Conservation (phyloP, 176 grass and related monocot species). For the Canna indica region DNA sequence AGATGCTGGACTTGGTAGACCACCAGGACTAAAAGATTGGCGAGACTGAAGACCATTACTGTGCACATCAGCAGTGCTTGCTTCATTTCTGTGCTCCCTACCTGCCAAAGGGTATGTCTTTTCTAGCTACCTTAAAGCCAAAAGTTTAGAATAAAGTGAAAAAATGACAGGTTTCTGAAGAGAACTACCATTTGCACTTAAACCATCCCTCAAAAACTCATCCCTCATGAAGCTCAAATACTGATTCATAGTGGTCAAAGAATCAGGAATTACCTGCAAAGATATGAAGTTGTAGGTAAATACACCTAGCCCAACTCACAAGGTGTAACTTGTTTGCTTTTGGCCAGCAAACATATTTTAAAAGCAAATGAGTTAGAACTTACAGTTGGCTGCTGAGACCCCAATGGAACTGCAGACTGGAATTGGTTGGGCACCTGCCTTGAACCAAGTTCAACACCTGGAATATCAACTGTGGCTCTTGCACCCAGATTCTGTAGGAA, state of each 20-base stretch:
- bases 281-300: not conserved
- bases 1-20: constrained; percentile 43
- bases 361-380: constrained; percentile 20
- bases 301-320: not conserved
- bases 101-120: not conserved
- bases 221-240: constrained; percentile 79
- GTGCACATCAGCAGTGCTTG: not conserved
- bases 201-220: constrained; percentile 71
- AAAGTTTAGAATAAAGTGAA: not conserved
- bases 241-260: constrained; percentile 77
- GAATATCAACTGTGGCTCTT: constrained; percentile 36
- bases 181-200: constrained; percentile 36
- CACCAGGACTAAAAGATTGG: constrained; percentile 27
- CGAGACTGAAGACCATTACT: constrained; percentile 28
- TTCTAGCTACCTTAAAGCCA: not conserved
- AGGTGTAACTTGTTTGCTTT: not conserved
- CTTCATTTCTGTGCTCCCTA: not conserved
- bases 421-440: constrained; percentile 37
- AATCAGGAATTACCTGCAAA: constrained; percentile 79
- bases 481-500: constrained; percentile 31
- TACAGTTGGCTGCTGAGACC: constrained; percentile 61
- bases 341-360: not conserved
- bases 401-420: constrained; percentile 36
- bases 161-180: not conserved
- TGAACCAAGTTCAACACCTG: constrained; percentile 62